Conservation (phyloP, 2,329 filamentous ascomycete species). For the Beauveria caledonica region DNA sequence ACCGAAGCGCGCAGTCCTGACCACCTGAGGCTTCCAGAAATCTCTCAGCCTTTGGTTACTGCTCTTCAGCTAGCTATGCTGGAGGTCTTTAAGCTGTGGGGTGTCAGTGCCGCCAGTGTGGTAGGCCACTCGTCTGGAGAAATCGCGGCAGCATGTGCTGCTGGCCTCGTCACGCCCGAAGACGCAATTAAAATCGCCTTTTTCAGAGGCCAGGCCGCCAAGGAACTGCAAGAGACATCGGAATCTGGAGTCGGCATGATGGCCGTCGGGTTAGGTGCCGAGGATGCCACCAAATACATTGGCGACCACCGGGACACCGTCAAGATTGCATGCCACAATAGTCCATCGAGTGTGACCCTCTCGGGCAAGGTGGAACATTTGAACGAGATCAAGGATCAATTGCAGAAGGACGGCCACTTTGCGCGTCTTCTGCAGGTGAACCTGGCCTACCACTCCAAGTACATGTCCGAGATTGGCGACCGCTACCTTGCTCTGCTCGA, state of each 20-base stretch:
- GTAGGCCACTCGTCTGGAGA: constrained; percentile 33
- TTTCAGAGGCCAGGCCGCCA: constrained; percentile 18
- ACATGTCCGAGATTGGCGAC: constrained; percentile 26
- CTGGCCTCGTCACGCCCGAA: constrained; percentile 13
- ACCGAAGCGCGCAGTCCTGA: background rate
- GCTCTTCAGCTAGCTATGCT: no score
- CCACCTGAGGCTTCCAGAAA: no score
- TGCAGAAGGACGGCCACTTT: constrained; percentile 31
- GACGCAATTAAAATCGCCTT: constrained; percentile 24
- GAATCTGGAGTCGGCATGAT: constrained; percentile 38
- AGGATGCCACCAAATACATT: background rate
- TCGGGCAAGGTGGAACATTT: constrained; percentile 23
- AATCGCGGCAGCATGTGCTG: constrained; percentile 29
- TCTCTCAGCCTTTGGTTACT: no score
- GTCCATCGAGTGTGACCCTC: constrained; percentile 33
- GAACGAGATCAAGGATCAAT: constrained; percentile 28
- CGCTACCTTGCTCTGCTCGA: background rate
- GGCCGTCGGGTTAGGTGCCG: background rate
- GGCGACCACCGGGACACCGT: background rate
- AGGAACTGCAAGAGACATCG: background rate
- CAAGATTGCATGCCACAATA: constrained; percentile 29
- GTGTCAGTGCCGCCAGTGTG: constrained; percentile 14
- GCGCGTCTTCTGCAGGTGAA: constrained; percentile 35
- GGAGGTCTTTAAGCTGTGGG: no score
- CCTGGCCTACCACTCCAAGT: constrained; percentile 39